Evolutionary conservation across 176 grass and related monocot species (phyloP), one percentile per base, ranked within the genome.

Genomic region (Calamus simplicifolius): DNA sequence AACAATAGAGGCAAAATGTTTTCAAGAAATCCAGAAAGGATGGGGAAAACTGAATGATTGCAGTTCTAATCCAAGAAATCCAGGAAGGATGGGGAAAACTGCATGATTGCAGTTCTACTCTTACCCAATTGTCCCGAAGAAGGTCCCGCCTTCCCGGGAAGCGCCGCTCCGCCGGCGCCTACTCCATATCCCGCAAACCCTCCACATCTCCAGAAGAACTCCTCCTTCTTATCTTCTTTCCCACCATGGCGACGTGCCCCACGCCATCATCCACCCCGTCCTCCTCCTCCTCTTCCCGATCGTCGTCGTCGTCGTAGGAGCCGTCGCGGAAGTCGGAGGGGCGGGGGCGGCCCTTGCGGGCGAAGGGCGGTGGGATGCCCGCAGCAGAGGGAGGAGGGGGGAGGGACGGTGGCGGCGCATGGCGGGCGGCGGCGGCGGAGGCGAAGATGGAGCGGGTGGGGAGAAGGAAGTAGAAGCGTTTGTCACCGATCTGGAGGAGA

Each of bases 401-500:
- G 56, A 52, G 83, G 59, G 38, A 56, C 71, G 14, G 76, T 67
- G 5, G 83, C 84, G 16, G 79, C 70, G 0, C 35, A 2, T 77
- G 80, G 5, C 67, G 67, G 23, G 72, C 71, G 16, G 76, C 76
- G 4, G 83, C 89, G 16, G 79, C 74, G 0, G 89, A 78, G 8
- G 84, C 86, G 19, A 90, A 91, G 59, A 98, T 78, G 1, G 93
- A 97, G 1, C 87, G 69, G 1, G 69, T 70, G 13, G 93, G 93
- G 28, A 97, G 70, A 30, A 97, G 73, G 35, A 97, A 97, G 63
- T 97, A 97, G 30, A 97, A 97, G 58, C 67, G 81, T 70, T 92
- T 97, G 63, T 97, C 87, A 1, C 93, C 93, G 25, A 97, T 97
- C 80, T 97, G 87, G 53, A 97, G 77, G 30, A 92, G 84, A 63